Base-by-base conservation (phyloP, 805 yeast species). In the Candida sithepensis region DNA sequence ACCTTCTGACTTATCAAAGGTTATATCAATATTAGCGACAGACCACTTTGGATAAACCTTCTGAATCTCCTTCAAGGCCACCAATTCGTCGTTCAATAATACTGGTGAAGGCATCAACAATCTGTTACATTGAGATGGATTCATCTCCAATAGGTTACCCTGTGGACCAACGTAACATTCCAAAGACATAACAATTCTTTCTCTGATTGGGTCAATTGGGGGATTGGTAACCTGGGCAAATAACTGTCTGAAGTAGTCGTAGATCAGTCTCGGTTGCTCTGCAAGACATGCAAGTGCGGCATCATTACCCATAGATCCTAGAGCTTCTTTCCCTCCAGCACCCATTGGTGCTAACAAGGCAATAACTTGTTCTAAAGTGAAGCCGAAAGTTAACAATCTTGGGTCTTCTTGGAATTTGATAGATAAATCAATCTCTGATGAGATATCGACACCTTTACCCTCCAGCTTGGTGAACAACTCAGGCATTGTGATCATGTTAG, bases 191-290 rank as follows among this genome's bases (percentile, higher is more conserved):
- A 94, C 98, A 58, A 92, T 88, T 50, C 85, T 84, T 72, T 92
- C 99, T 68, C 98, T 84, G 59, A 92, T 94, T 44, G 99, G 98
- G 67, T 92, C 99, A 64, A 92, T 94, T 43, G 99, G 98, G 48
- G 99, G 99, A 71, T 92, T 92, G 28, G 99, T 92, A 47, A 92
- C 99, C 71, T 92, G 99, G 19, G 99, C 99, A 72, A 92, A 92
- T 63, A 92, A 77, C 68, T 92, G 96, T 61, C 96, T 83, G 77
- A 92, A 94, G 72, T 92, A 92, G 63, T 94, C 99, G 67, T 87
- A 92, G 53, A 89, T 73, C 53, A 94, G 71, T 57, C 84, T 85
- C 39, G 99, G 98, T 69, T 90, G 96, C 64, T 88, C 92, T 34
- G 96, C 85, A 57, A 92, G 72, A 70, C 99, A 94, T 0, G 98